Evolutionary conservation across 768 basidiomycete genomes (phyloP), one percentile per base, ranked within the genome.

Genomic region (Lactifluus subvellereus): DNA sequence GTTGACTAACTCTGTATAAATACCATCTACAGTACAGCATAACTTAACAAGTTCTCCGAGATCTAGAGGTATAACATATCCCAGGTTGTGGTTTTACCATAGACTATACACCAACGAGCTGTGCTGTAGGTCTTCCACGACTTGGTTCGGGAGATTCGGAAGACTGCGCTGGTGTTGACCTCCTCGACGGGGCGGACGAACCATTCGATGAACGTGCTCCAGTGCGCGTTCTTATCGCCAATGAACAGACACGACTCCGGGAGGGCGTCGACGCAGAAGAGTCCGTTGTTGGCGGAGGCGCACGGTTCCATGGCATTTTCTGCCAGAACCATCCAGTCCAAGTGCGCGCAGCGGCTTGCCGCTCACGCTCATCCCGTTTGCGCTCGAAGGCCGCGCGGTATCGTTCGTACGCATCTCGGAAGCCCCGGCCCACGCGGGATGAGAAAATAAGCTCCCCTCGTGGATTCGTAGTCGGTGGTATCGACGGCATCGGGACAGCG

Each of bases 381-480:
- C 86, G 77, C 75, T 98, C 96, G 74, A 97, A 98, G 35, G 86
- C 86, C 9, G 85, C 78, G 22, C 96, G 84, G 74, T 98, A 94
- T 16, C 92, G 83, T 73, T 98, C 95, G 75, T 99, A 99, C 0
- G 88, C 82, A 59, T 98, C 97, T 27, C 90, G 80, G 73, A 98
- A 98, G 20, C 74, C 70, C 56, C 82, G 81, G 63, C 91, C 88
- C 20, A 99, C 88, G 51, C 91, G 85, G 11, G 88, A 91, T 3
- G 91, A 94, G 75, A 99, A 97, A 59, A 98, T 97, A 62, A 99
- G 84, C 71, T 99, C 97, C 54, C 97, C 96, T 14, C 95, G 87
- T 3, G 96, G 94, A 73, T 94, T 97, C 33, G 79, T 78, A 14
- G 93, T 81, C 0, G 94, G 92, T 3, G 94, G 94, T 47, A 97